phyloP scores from a whole-genome alignment of 164 flowering plant species.

The Magnolia changhungtana region DNA sequence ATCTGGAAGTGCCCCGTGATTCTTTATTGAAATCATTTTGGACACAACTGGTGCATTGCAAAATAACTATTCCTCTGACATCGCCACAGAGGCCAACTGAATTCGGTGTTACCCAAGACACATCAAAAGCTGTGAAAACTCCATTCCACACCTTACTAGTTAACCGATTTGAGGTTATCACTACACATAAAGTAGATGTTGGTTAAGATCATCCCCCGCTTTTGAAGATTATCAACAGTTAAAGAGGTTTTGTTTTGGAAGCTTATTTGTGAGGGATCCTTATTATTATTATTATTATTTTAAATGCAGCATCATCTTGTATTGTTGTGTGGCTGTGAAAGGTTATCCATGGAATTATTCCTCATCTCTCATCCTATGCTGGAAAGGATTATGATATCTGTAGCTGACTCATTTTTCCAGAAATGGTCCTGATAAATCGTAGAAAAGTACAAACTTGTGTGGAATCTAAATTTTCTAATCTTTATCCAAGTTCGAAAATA shows the following conservation, averaged over 20 bases:
- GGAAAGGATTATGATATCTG: background rate
- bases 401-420: background rate
- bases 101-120: too few species aligned
- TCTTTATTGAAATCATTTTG: too few species aligned
- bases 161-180: too few species aligned
- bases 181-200: too few species aligned
- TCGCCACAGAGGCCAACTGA: too few species aligned
- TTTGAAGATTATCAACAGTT: too few species aligned
- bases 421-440: background rate
- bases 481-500: background rate
- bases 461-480: background rate
- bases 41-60: too few species aligned
- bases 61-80: too few species aligned
- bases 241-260: background rate
- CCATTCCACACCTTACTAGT: too few species aligned
- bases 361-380: background rate
- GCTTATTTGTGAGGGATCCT: background rate
- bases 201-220: too few species aligned
- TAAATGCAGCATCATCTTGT: background rate
- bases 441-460: background rate
- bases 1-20: too few species aligned
- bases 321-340: background rate
- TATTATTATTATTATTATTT: background rate
- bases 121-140: too few species aligned
- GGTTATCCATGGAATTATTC: background rate